Conservation (phyloP, 2,329 filamentous ascomycete genomes). For the Hypoxylon sp. region DNA sequence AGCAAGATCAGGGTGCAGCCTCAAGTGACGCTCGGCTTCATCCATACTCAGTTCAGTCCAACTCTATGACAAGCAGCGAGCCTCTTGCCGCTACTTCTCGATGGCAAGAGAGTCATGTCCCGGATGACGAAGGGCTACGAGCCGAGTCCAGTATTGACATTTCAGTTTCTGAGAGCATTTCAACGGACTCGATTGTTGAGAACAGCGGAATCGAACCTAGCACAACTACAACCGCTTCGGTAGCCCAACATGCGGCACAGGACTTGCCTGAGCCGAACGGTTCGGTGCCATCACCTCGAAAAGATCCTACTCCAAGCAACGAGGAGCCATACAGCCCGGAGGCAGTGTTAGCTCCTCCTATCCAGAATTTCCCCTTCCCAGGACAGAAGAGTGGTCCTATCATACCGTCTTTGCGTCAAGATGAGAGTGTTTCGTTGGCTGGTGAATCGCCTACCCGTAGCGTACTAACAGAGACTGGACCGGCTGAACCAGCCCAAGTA, state of each 20-base stretch:
- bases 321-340: conserved; percentile 41
- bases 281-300: conserved; percentile 36
- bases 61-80: conserved; percentile 1
- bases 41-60: neutral
- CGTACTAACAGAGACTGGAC: conserved; percentile 42
- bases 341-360: conserved; percentile 39
- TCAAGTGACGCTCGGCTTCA: conserved; percentile 2
- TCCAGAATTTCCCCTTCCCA: conserved; percentile 24
- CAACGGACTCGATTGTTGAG: neutral
- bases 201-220: neutral
- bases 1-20: conserved; percentile 4
- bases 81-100: conserved; percentile 1
- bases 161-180: neutral
- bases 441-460: conserved; percentile 38
- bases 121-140: conserved; percentile 7
- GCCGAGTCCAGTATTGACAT: neutral
- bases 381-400: conserved; percentile 25
- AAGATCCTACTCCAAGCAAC: conserved; percentile 39
- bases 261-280: conserved; percentile 30
- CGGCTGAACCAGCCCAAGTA: conserved; percentile 27
- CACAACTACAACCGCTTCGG: neutral
- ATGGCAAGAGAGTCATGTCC: neutral
- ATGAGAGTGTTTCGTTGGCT: conserved; percentile 26
- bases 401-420: conserved; percentile 8
- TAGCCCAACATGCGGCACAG: conserved; percentile 14